phyloP scores from a whole-genome alignment of 208 protist genomes.

The Crithidia mellificae region DNA sequence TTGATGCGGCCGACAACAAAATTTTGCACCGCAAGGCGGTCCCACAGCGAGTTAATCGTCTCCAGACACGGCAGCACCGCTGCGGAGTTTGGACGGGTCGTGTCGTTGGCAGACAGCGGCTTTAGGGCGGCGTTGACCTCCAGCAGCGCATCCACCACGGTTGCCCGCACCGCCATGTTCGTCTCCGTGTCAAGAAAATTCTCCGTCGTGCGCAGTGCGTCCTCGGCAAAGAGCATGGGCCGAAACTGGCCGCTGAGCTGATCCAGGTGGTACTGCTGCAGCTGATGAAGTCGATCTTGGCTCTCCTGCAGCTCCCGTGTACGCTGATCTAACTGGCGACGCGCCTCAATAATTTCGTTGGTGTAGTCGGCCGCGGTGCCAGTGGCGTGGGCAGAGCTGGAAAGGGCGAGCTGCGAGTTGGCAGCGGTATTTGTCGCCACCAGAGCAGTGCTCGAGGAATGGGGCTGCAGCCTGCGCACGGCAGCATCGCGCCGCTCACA shows the following conservation, averaged over 20 bases:
- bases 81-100: background rate
- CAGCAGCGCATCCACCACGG: constrained; percentile 55
- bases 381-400: background rate
- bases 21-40: constrained; percentile 61
- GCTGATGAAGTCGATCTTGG: constrained; percentile 40
- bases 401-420: background rate
- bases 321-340: constrained; percentile 47
- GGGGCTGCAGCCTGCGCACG: background rate
- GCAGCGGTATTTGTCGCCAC: background rate
- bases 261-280: constrained; percentile 56
- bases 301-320: constrained; percentile 43
- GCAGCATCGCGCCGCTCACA: constrained; percentile 21
- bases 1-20: constrained; percentile 64
- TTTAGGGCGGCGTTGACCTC: constrained; percentile 45
- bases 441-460: constrained; percentile 1
- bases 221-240: constrained; percentile 31
- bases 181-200: constrained; percentile 67
- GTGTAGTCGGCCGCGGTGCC: constrained; percentile 10
- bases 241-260: constrained; percentile 64
- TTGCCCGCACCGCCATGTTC: constrained; percentile 55
- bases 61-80: constrained; percentile 34
- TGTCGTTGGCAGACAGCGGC: constrained; percentile 6
- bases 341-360: constrained; percentile 43
- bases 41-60: constrained; percentile 33
- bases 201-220: constrained; percentile 41